Evolutionary conservation across 176 grass and related monocot genomes (phyloP), one percentile per base, ranked within the genome.

Genomic region (Lolium multiflorum): DNA sequence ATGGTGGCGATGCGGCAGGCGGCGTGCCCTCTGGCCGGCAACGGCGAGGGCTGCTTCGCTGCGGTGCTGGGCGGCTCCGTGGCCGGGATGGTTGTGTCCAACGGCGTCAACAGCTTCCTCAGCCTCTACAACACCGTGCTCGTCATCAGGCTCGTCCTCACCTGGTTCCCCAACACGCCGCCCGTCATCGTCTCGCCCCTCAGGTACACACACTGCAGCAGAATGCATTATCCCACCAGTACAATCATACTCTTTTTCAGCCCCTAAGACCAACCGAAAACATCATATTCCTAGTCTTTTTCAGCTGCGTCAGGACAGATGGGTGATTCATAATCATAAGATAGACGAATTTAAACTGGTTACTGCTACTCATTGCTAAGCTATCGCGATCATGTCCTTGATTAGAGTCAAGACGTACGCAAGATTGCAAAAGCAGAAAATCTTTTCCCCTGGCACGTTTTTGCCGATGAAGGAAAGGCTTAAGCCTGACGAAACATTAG

Each of bases 151-250:
- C 90, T 98, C 41, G 90, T 98, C 56, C 94, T 98, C 77, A 98
- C 97, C 62, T 98, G 97, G 97, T 98, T 98, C 77, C 97, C 97
- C 60, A 98, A 91, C 85, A 90, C 97, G 47, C 97, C 97, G 24
- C 94, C 93, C 1, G 93, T 83, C 84, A 96, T 98, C 39, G 93
- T 98, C 78, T 92, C 82, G 62, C 97, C 97, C 31, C 94, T 98
- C 63, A 98, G 97, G 97, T 96, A 90, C 43, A 24, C 47, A 25
- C 22, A 41, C 22, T 62, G 59, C 21, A n/a, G 31, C 65, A 39
- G 31, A 16, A 68, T 38, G 11, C 67, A 41, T 18, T 69, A 44
- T 7, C 16, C 46, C 3, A 66, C 2, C 22, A 24, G 14, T 67
- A 18, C 38, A 22, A 47, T 61, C 41, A 4, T 43, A 31, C 28